These are phyloP conservation scores for Thielaviopsis cerberus DNA, from an alignment of 2,329 filamentous ascomycete genomes.

Conservation along the genomic window DNA sequence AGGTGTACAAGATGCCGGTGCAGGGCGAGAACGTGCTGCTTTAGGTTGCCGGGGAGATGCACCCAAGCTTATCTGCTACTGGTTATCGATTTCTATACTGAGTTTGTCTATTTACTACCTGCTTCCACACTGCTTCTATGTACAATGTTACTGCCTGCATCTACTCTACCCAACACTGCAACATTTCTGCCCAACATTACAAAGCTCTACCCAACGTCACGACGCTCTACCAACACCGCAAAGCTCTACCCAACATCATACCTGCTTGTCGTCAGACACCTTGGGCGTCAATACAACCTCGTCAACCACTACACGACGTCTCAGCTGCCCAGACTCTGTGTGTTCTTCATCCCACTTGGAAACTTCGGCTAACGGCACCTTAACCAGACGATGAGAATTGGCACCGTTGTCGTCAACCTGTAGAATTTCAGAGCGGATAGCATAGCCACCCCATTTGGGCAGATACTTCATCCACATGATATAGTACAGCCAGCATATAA, in stretches of 20 bases:
- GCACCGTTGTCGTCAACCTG: conserved; percentile 28
- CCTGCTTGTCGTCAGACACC: not conserved
- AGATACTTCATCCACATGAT: conserved; percentile 37
- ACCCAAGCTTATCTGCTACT: not conserved
- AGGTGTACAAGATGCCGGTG: conserved; percentile 2
- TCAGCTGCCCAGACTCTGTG: conserved; percentile 26
- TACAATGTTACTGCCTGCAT: no score
- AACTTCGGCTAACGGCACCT: conserved; percentile 32
- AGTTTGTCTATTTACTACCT: no score
- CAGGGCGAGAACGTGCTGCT: not conserved
- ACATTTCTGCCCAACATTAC: no score
- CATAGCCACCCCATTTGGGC: conserved; percentile 33
- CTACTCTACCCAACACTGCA: no score
- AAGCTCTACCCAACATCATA: no score
- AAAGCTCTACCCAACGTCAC: no score
- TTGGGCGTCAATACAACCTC: not conserved
- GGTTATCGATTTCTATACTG: not conserved
- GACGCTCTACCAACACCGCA: no score
- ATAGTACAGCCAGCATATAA: conserved; percentile 38
- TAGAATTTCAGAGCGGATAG: conserved; percentile 35
- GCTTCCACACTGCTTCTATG: no score
- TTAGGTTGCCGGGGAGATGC: not conserved
- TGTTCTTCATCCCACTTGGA: conserved; percentile 39
- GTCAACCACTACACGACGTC: not conserved
- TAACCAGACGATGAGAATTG: conserved; percentile 30